Conservation (phyloP, 108 stramenopile species). For the Cyclostephanos tholiformis region DNA sequence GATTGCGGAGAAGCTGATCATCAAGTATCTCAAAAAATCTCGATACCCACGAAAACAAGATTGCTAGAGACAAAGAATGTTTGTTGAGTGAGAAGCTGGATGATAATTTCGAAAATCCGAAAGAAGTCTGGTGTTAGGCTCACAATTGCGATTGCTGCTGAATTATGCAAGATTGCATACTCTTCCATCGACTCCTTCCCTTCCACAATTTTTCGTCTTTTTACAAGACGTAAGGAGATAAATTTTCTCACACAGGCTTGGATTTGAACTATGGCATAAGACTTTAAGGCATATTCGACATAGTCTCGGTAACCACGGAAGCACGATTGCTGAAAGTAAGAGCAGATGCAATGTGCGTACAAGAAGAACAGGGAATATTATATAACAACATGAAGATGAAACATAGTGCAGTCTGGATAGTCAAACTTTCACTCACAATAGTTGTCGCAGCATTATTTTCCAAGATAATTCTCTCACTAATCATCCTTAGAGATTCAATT, state of each 20-base stretch:
- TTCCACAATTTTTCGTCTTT: conserved; percentile 1
- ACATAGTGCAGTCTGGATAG: neutral
- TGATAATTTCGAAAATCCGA: neutral
- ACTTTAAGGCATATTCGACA: neutral
- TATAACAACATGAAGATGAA: neutral
- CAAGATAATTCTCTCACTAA: neutral
- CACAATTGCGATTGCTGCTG: conserved; percentile 33
- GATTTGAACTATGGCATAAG: neutral
- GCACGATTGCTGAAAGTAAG: neutral
- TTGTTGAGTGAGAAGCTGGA: neutral
- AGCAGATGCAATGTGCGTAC: no score
- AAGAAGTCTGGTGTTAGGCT: conserved; percentile 3
- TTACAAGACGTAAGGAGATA: neutral
- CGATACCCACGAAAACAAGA: conserved; percentile 6
- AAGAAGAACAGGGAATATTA: no score
- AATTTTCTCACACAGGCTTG: neutral
- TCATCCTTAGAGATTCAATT: neutral
- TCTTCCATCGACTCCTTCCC: neutral
- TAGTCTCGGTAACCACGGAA: conserved; percentile 13
- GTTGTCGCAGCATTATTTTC: conserved; percentile 2
- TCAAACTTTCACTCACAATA: neutral
- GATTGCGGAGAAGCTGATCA: neutral
- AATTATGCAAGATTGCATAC: neutral
- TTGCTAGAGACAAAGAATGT: conserved; percentile 6
- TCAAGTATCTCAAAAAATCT: neutral